These are phyloP conservation scores for Avicennia marina DNA, from an alignment of 257 asterid genomes.

Conservation along the genomic window DNA sequence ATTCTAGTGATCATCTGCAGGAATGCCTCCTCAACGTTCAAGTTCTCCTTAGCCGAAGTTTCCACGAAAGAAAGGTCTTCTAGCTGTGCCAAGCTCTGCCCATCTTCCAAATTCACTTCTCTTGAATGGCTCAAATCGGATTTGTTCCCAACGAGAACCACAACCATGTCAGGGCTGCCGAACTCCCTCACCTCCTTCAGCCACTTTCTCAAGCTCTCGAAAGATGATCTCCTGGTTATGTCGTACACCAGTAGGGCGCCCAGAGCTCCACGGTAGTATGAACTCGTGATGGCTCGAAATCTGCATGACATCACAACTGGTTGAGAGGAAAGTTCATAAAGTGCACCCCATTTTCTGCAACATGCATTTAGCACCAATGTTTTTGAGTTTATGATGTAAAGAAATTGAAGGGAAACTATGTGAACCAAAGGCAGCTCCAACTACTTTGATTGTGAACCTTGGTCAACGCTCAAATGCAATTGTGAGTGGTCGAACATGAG, in stretches of 20 bases:
- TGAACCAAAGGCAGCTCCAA: no score
- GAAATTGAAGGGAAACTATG: no score
- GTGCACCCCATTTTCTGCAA: no score
- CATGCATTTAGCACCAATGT: no score
- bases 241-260: slow-evolving; percentile 83
- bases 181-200: slow-evolving; percentile 56
- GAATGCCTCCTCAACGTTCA: slow-evolving; percentile 86
- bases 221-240: slow-evolving; percentile 56
- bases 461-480: no score
- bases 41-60: slow-evolving; percentile 77
- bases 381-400: no score
- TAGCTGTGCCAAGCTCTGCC: slow-evolving; percentile 57
- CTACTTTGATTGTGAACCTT: no score
- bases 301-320: no score
- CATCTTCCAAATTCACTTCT: slow-evolving; percentile 65
- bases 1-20: slow-evolving; percentile 60
- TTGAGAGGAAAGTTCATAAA: no score
- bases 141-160: slow-evolving; percentile 79
- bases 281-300: slow-evolving; percentile 86
- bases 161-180: slow-evolving; percentile 68
- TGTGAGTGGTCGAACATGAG: no score
- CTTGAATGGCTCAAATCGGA: slow-evolving; percentile 51
- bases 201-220: slow-evolving; percentile 71
- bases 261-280: slow-evolving; percentile 80
- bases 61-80: slow-evolving; percentile 70